Conservation (phyloP, 345 rosid genomes). For the Corchorus olitorius region DNA sequence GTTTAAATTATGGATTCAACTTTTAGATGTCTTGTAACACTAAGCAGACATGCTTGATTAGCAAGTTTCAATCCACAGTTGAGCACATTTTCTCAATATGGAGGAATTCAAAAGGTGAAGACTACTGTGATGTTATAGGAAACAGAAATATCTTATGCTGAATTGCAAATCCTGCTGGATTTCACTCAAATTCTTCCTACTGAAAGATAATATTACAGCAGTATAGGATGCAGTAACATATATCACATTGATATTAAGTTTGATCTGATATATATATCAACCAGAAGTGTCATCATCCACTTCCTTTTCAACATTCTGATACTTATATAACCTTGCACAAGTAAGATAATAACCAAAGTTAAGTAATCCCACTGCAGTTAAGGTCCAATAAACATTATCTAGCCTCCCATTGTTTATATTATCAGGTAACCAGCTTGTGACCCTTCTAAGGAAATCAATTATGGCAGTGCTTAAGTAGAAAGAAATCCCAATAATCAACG, state of each 20-base stretch:
- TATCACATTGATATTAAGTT: too few relatives aligned
- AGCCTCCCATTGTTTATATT: constrained; percentile 44
- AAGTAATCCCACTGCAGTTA: constrained; percentile 11
- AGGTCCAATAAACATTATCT: constrained; percentile 39
- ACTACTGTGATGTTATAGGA: not conserved
- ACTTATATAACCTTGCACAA: constrained; percentile 6
- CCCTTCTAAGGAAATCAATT: constrained; percentile 29
- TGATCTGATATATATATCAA: not conserved
- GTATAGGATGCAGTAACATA: too few relatives aligned
- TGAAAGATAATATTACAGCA: too few relatives aligned
- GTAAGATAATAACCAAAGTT: constrained; percentile 18
- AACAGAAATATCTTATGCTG: not conserved
- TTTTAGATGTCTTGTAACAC: not conserved
- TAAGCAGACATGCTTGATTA: constrained; percentile 15
- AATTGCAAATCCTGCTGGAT: not conserved
- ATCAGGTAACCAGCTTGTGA: constrained; percentile 42
- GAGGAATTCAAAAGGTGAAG: not conserved
- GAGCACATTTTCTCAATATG: not conserved
- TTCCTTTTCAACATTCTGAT: constrained; percentile 8
- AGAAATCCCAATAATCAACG: constrained; percentile 31
- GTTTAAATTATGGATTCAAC: not conserved
- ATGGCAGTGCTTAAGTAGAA: constrained; percentile 44
- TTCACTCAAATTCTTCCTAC: not conserved
- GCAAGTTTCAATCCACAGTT: not conserved
- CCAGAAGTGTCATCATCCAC: not conserved